These are phyloP conservation scores for Labyrinthula sp. DNA, from an alignment of 352 stramenopile species.

Conservation along the genomic window DNA sequence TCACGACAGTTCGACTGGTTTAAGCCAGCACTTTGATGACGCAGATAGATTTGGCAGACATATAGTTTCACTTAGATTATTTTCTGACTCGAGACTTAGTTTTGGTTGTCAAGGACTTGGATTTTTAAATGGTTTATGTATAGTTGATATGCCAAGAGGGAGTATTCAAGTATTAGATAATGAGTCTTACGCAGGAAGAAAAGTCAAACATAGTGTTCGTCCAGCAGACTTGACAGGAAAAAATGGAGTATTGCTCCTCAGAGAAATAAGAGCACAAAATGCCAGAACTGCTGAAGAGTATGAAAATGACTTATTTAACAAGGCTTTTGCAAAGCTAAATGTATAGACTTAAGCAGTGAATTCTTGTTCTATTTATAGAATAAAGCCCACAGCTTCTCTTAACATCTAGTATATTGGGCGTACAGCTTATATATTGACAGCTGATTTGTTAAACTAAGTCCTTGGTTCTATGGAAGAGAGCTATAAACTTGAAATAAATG, in stretches of 20 bases:
- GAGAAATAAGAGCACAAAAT: too few relatives aligned
- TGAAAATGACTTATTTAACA: too few relatives aligned
- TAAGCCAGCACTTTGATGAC: constrained; percentile 7
- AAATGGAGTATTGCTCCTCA: constrained; percentile 1
- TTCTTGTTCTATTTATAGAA: too few relatives aligned
- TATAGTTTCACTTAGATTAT: constrained; percentile 1
- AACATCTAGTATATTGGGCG: too few relatives aligned
- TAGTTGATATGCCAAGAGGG: constrained; percentile 1
- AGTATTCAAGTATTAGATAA: not conserved
- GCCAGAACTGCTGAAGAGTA: too few relatives aligned
- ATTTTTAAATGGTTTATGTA: constrained; percentile 1
- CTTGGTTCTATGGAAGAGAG: too few relatives aligned
- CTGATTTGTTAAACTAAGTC: too few relatives aligned
- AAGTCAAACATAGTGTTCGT: constrained; percentile 8
- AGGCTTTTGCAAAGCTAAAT: too few relatives aligned
- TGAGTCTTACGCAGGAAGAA: constrained; percentile 1
- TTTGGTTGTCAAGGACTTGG: constrained; percentile 4
- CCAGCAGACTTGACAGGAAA: constrained; percentile 7
- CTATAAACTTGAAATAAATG: too few relatives aligned
- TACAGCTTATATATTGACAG: too few relatives aligned
- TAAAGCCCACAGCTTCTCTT: too few relatives aligned
- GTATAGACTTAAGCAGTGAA: too few relatives aligned
- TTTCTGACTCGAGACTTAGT: constrained; percentile 2
- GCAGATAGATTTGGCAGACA: not conserved
- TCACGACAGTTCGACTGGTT: constrained; percentile 3